Evolutionary conservation across 441 rosid genomes (phyloP).

Genomic region (Croton laevigatus): DNA sequence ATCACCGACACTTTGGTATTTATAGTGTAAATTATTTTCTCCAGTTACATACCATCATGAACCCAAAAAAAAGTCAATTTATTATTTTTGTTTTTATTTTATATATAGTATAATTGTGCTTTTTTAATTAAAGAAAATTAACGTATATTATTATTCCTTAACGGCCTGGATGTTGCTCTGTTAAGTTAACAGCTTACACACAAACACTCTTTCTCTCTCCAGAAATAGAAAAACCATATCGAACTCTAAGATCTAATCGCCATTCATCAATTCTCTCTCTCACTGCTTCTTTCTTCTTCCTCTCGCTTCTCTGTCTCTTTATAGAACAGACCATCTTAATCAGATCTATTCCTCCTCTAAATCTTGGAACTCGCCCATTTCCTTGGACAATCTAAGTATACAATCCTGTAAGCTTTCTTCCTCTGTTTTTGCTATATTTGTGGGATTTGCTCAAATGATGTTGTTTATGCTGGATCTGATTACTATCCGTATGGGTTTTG

Average conservation of each 20-base stretch:
- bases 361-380: background rate
- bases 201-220: background rate
- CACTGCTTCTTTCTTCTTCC: background rate
- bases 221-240: slow-evolving; percentile 1
- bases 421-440: background rate
- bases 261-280: background rate
- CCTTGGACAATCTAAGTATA: background rate
- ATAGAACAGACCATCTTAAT: background rate
- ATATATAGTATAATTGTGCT: background rate
- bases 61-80: background rate
- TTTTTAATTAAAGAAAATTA: background rate
- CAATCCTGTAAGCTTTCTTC: slow-evolving; percentile 9
- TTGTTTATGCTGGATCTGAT: slow-evolving; percentile 15
- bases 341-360: background rate
- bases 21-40: background rate
- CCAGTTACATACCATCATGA: background rate
- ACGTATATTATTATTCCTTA: background rate
- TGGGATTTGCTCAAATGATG: background rate
- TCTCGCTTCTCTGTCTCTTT: slow-evolving; percentile 11
- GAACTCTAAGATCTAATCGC: slow-evolving; percentile 18
- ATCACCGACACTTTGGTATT: background rate
- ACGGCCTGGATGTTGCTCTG: background rate
- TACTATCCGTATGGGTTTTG: slow-evolving; percentile 11
- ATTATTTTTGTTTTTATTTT: background rate
- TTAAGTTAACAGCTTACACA: background rate